A percentile compares a stretch with the other conserved stretches of the same genome.
Evolutionary conservation across 2,329 filamentous ascomycete genomes (phyloP).

Genomic region (Sordariomycetes sp.): DNA sequence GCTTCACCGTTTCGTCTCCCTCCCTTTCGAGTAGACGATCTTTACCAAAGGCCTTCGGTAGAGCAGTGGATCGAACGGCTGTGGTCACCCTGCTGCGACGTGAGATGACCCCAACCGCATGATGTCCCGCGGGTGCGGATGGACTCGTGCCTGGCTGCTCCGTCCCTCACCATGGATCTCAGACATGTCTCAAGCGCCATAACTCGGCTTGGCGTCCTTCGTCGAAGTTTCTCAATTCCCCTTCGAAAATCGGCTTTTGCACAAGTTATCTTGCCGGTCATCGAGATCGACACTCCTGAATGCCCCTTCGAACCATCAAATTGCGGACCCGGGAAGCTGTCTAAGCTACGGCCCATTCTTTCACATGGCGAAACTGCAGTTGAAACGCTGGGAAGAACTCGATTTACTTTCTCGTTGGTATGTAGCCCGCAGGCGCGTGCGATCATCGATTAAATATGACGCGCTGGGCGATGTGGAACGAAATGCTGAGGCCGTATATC

Average conservation of each 20-base stretch:
- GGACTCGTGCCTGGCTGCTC: too few relatives aligned
- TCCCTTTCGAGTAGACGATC: too few relatives aligned
- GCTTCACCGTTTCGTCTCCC: too few relatives aligned
- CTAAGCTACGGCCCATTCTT: slow-evolving; percentile 13
- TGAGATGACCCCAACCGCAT: too few relatives aligned
- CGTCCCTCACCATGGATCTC: too few relatives aligned
- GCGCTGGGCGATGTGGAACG: not conserved
- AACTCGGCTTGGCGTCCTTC: slow-evolving; percentile 4
- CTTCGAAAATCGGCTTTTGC: slow-evolving; percentile 3
- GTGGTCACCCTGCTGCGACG: too few relatives aligned
- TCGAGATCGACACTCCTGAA: slow-evolving; percentile 9
- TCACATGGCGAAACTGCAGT: slow-evolving; percentile 6
- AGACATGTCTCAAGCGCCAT: slow-evolving; percentile 12
- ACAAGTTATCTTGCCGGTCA: too few relatives aligned
- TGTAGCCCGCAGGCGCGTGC: not conserved
- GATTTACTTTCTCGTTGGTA: not conserved
- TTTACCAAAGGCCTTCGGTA: too few relatives aligned
- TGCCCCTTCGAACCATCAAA: not conserved
- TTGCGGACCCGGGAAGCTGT: too few relatives aligned
- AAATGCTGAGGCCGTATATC: too few relatives aligned
- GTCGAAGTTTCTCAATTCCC: not conserved
- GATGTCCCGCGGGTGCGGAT: too few relatives aligned
- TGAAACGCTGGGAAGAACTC: not conserved
- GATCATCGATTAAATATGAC: not conserved
- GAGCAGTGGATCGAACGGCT: too few relatives aligned